phyloP scores from a whole-genome alignment of 805 yeast species.

The Vanderwaltozyma yarrowii region DNA sequence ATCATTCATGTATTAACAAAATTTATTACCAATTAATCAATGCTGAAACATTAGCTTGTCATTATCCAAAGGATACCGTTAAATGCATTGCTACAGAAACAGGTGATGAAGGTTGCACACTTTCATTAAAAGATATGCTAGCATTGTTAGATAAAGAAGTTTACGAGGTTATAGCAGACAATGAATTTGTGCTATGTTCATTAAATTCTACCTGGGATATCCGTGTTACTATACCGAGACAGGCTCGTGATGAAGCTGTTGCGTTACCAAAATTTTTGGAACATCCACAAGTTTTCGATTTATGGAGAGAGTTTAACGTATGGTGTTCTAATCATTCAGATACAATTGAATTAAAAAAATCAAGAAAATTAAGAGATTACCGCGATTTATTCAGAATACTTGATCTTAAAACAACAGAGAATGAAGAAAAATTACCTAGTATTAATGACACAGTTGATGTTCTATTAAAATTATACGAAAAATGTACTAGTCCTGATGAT shows the following conservation, averaged over 20 bases:
- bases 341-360: background rate
- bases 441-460: conserved; percentile 11
- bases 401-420: conserved; percentile 18
- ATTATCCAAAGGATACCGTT: conserved; percentile 36
- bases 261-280: conserved; percentile 65
- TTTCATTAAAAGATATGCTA: conserved; percentile 55
- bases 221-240: conserved; percentile 68
- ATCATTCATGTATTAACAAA: conserved; percentile 57
- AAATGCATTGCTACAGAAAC: conserved; percentile 45
- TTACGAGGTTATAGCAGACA: conserved; percentile 26
- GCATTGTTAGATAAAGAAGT: conserved; percentile 39
- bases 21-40: conserved; percentile 59
- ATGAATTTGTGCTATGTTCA: conserved; percentile 57
- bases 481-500: conserved; percentile 36
- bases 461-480: conserved; percentile 23
- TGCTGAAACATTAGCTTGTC: conserved; percentile 37
- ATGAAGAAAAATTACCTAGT: conserved; percentile 6
- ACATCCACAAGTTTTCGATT: conserved; percentile 67
- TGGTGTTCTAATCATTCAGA: conserved; percentile 58
- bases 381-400: conserved; percentile 31
- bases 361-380: conserved; percentile 10
- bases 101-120: conserved; percentile 45
- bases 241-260: conserved; percentile 67
- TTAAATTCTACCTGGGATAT: conserved; percentile 57
- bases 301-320: conserved; percentile 59